Base-by-base conservation (phyloP, 768 basidiomycete species). In the Amanita subjunquillea region DNA sequence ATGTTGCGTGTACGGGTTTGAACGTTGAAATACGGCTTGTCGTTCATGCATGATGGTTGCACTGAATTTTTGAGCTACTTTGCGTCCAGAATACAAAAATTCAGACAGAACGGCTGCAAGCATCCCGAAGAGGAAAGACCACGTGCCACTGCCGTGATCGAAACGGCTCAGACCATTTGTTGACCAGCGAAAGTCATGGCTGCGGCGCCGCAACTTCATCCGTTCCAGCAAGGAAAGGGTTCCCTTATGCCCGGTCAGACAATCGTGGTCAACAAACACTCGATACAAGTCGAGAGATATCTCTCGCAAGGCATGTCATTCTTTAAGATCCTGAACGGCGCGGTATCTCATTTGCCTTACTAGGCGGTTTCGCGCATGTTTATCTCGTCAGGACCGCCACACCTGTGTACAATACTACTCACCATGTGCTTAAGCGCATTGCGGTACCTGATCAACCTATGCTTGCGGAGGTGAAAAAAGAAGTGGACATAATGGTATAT, bases 341-440 rank as follows among this genome's bases (percentile, higher is more conserved):
- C 46, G 60, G 54, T 54, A 63, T 55, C 44, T 42, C 44, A 51
- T 44, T 34, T 23, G 5, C 29, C 23, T 41, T 45, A 23, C 17
- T 62, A 96, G 93, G 96, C 69, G 96, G 96, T 15, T 99, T 96
- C 67, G 94, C 96, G 6, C 90, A 97, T 71, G 95, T 99, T 38
- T 99, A 99, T 69, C 82, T 99, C 55, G 94, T 97, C 46, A 75
- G 83, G 55, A 93, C 94, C 4, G 76, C 85, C 13, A 75, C 80
- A 32, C 91, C 92, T 3, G 87, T 99, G 42, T 87, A 87, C 66
- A 90, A 87, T 60, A 93, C 91, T 30, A 91, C 87, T 20, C 88
- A 87, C 60, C 96, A 99, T 76, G 96, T 98, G 59, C 80, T 99
- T 57, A 99, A 99, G 69, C 82, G 94, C 44, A 93, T 99, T 55